These are phyloP conservation scores for Chaetomiaceae sp. DNA, from an alignment of 2,329 filamentous ascomycete species.

Conservation along the genomic window DNA sequence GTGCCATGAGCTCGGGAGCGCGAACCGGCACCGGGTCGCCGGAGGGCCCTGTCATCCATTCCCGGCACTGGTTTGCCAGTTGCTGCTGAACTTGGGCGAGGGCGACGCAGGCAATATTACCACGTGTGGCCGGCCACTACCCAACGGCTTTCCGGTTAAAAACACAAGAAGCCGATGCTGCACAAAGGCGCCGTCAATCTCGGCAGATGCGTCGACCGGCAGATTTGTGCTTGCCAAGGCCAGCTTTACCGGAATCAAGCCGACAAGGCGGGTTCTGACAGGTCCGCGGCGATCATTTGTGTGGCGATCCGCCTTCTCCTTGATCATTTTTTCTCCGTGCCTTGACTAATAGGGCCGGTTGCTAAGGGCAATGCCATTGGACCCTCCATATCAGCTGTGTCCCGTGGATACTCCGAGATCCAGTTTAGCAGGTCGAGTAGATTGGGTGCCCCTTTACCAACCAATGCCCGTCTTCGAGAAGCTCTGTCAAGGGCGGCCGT, in stretches of 20 bases:
- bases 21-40: conserved; percentile 1
- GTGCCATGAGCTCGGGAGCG: not conserved
- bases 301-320: not conserved
- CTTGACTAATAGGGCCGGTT: not conserved
- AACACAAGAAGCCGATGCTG: not conserved
- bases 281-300: not conserved
- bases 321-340: not conserved
- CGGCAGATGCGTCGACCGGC: conserved; percentile 14
- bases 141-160: conserved; percentile 11
- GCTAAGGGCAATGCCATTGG: not conserved
- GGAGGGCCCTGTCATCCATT: not conserved
- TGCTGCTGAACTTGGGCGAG: too few relatives aligned
- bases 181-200: conserved; percentile 13
- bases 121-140: not conserved
- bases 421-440: not conserved
- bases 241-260: not conserved
- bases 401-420: not conserved
- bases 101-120: not conserved
- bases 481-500: not conserved
- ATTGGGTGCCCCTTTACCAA: not conserved
- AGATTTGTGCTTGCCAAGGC: conserved; percentile 12
- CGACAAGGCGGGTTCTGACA: not conserved
- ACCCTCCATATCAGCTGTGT: not conserved
- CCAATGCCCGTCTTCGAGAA: conserved; percentile 12
- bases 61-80: not conserved